Conservation (phyloP, 805 yeast genomes). For the Wickerhamomyces hampshirensis region DNA sequence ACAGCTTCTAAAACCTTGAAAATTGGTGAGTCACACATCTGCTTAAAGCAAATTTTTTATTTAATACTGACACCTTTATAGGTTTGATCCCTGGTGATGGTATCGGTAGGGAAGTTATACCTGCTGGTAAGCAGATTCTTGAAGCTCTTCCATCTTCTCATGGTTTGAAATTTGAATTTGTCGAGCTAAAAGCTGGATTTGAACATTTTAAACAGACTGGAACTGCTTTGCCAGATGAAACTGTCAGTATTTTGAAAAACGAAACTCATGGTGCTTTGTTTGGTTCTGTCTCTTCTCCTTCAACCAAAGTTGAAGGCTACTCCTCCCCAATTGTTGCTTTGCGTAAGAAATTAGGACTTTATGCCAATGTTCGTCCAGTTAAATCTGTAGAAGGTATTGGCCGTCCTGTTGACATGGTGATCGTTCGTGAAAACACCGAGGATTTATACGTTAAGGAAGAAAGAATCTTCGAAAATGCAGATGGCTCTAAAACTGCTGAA, state of each 20-base stretch:
- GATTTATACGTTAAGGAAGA: constrained; percentile 96
- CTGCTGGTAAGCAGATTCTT: constrained; percentile 87
- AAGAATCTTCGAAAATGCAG: constrained; percentile 61
- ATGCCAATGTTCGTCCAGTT: constrained; percentile 97
- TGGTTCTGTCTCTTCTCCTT: constrained; percentile 96
- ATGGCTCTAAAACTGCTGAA: constrained; percentile 90
- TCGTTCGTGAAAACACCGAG: constrained; percentile 98
- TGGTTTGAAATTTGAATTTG: constrained; percentile 79
- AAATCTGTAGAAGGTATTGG: constrained; percentile 84
- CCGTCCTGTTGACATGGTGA: constrained; percentile 93
- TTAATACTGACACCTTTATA: constrained; percentile 21
- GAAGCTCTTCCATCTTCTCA: constrained; percentile 75
- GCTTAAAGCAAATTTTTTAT: constrained; percentile 13
- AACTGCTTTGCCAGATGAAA: constrained; percentile 89
- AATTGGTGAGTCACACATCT: constrained; percentile 30
- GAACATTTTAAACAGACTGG: constrained; percentile 95
- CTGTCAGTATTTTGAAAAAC: constrained; percentile 68
- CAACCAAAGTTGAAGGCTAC: constrained; percentile 91
- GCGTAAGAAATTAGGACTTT: constrained; percentile 89
- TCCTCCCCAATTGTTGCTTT: constrained; percentile 99
- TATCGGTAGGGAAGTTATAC: constrained; percentile 95
- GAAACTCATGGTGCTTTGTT: constrained; percentile 96
- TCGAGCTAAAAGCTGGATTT: constrained; percentile 88
- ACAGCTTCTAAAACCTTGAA: constrained; percentile 43
- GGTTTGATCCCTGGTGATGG: constrained; percentile 96